Base-by-base conservation (phyloP, 2,329 filamentous ascomycete genomes). In the Exophiala alcalophila region DNA sequence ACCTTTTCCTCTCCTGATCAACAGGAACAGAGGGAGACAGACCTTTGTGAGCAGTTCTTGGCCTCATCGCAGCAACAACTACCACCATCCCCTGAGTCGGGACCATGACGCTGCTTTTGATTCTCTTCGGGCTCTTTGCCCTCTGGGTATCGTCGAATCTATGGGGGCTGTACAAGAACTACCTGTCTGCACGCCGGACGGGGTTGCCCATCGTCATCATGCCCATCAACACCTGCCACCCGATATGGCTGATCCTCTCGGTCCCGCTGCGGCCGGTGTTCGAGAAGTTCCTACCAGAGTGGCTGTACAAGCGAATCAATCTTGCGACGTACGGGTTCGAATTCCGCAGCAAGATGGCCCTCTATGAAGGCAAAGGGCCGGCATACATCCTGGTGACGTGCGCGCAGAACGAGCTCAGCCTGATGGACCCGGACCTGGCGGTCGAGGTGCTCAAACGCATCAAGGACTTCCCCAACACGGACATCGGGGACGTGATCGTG, bases 391-490 rank as follows among this genome's bases (percentile, higher is more conserved):
- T 67, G 4, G 64, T 63, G n/a, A 62, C 54, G 5, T 21, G 59
- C 32, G 40, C 55, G 41, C 39, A 50, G 44, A 46, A 53, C 14
- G 54, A 56, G 19, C 33, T 57, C 18, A 52, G 28, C 33, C 53
- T 57, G 9, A 59, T 56, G 5, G 64, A 68, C 44, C 59, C 62
- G 1, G 57, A 50, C 14, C 35, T 66, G 18, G 59, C 56, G 1
- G 49, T 48, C 21, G 35, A 49, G 11, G 50, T 68, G 4, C 44
- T 67, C 9, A 56, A 60, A 24, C 57, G 63, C 5, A 56, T 59
- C 19, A 63, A 63, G 7, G 64, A 67, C 30, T 68, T 69, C 35
- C 21, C 56, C 1, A 59, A 61, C 46, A 42, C 57, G 1, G 52
- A 56, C 0, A 40, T 61, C 6, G 48, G 55, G 3, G 55, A 43